Evolutionary conservation across 805 yeast genomes (phyloP).

Genomic region (Candida railenensis): DNA sequence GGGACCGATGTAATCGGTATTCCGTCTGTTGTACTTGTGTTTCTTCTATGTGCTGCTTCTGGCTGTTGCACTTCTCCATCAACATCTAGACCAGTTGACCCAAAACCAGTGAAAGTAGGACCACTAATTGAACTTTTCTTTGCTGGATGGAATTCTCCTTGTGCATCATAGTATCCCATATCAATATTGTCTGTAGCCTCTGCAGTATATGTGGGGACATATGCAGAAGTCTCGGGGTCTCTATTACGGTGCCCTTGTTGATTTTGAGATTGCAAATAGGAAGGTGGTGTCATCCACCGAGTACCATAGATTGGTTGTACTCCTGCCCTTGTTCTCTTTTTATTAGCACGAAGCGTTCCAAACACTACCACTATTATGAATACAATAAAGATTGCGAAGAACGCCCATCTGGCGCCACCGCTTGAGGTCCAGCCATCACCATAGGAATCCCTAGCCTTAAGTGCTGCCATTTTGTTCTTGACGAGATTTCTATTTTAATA

Average conservation of each 20-base stretch:
- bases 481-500: neutral
- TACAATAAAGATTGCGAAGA: conserved; percentile 59
- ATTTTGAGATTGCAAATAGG: conserved; percentile 64
- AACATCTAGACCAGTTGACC: neutral
- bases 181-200: conserved; percentile 63
- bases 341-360: conserved; percentile 55
- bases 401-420: conserved; percentile 58
- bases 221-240: conserved; percentile 42
- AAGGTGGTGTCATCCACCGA: conserved; percentile 86
- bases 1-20: conserved; percentile 13
- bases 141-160: conserved; percentile 47
- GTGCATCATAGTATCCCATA: conserved; percentile 71
- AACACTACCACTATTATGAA: conserved; percentile 46
- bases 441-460: neutral
- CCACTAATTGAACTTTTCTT: conserved; percentile 18
- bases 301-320: conserved; percentile 70
- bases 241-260: conserved; percentile 41
- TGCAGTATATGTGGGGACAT: conserved; percentile 70
- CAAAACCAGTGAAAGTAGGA: conserved; percentile 2
- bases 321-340: conserved; percentile 48
- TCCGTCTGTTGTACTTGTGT: conserved; percentile 12
- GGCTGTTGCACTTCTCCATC: conserved; percentile 12
- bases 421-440: conserved; percentile 14
- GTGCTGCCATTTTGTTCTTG: neutral
- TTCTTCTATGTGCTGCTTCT: conserved; percentile 22